Evolutionary conservation across 768 basidiomycete species (phyloP), one percentile per base, ranked within the genome.

Genomic region (Lentinula raphanica): DNA sequence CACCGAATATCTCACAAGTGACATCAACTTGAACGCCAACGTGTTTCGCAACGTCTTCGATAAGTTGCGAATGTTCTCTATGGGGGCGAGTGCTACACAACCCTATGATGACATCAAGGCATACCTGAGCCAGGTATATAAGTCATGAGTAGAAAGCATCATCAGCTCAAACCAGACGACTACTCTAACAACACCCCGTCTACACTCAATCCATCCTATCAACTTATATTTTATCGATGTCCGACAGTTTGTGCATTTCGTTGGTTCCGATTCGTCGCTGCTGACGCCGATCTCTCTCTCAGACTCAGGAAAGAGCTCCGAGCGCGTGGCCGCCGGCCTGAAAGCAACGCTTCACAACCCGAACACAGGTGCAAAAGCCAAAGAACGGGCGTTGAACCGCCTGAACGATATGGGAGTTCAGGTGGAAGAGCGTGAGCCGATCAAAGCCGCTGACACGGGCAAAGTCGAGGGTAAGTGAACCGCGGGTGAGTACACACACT

Each of bases 271-370:
- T 27, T 2, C 17, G 23, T 5, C 19, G 15, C 49, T 50, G 28
- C 13, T 17, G 21, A 23, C 5, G 3, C 13, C 27, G 23, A 23
- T 13, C 49, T 25, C 23, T 23, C n/a, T 5, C 15, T 25, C 32
- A 53, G 50, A 54, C 38, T 39, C 53, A 21, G 35, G 69, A 23
- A 79, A 81, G 65, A 73, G 80, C 50, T 65, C 74, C 13, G 60
- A 71, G 5, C 79, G 78, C 62, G 82, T 86, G 48, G 76, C 76
- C 19, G 82, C 79, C 1, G 84, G 84, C 19, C 69, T 83, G 57
- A 81, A 81, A 63, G 82, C 81, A 9, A 72, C 83, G 23, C 73
- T 84, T 11, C 69, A 75, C 58, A 85, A 85, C 64, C 83, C 82
- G 0, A 72, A 80, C 59, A 80, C 82, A 31, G 82, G 80, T 9